Evolutionary conservation across 441 rosid species (phyloP).

Genomic region (Syzygium malaccense): DNA sequence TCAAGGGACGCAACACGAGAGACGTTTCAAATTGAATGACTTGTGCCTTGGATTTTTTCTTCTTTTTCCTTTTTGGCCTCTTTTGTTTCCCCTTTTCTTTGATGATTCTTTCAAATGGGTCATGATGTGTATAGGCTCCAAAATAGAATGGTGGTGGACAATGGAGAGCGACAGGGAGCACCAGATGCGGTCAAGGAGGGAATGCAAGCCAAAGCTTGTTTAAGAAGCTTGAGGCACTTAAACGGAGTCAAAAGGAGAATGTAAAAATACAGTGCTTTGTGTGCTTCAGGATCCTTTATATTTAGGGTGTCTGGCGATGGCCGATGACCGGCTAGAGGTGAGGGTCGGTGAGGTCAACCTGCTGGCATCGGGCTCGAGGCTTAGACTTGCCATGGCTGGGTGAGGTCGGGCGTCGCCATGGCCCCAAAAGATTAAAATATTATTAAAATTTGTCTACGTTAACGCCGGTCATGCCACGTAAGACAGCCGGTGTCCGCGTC

Average conservation of each 20-base stretch:
- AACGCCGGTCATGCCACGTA: too few relatives aligned
- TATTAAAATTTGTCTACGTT: too few relatives aligned
- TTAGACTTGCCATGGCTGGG: too few relatives aligned
- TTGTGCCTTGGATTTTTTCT: neutral
- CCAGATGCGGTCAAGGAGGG: neutral
- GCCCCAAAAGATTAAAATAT: too few relatives aligned
- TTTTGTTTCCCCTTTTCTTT: neutral
- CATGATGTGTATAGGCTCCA: neutral
- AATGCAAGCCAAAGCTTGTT: neutral
- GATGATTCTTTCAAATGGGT: neutral
- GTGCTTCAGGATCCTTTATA: neutral
- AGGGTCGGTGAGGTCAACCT: too few relatives aligned
- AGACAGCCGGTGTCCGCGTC: too few relatives aligned
- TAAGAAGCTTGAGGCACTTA: neutral
- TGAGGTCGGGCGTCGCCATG: too few relatives aligned
- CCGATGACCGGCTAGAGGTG: too few relatives aligned
- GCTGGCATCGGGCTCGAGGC: too few relatives aligned
- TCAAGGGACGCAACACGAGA: neutral
- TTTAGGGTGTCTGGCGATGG: too few relatives aligned
- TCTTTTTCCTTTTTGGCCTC: neutral
- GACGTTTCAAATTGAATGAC: neutral
- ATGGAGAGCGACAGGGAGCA: neutral
- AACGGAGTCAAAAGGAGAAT: neutral
- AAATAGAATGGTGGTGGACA: neutral
- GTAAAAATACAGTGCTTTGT: neutral